Evolutionary conservation across 1,284 basidiomycete genomes (phyloP).

Genomic region (Leccinum griseonigrum): DNA sequence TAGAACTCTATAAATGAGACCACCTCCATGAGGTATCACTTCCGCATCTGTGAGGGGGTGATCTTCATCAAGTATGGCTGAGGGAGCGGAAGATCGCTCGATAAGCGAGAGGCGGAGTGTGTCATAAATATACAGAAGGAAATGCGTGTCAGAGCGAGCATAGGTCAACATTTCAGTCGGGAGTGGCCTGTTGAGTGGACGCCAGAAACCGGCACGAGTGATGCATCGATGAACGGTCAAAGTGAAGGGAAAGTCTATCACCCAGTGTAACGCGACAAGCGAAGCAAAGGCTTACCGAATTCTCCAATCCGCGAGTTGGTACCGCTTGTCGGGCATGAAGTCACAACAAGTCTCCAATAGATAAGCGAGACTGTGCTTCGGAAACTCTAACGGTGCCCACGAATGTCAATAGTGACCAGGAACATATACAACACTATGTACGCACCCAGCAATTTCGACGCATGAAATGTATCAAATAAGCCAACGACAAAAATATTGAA

Average conservation of each 20-base stretch:
- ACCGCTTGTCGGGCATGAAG: conserved; percentile 93
- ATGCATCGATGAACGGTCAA: neutral
- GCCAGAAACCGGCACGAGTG: neutral
- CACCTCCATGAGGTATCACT: conserved; percentile 23
- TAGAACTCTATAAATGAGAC: conserved; percentile 57
- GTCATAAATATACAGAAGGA: conserved; percentile 91
- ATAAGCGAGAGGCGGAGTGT: conserved; percentile 86
- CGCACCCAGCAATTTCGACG: conserved; percentile 80
- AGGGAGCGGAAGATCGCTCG: conserved; percentile 48
- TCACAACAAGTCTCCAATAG: conserved; percentile 90
- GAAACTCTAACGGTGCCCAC: conserved; percentile 55
- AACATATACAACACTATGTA: neutral
- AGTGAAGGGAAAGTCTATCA: neutral
- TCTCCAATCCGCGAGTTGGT: conserved; percentile 96
- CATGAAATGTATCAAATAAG: conserved; percentile 96
- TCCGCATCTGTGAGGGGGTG: conserved; percentile 11
- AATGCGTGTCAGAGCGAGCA: conserved; percentile 95
- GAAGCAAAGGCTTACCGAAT: conserved; percentile 58
- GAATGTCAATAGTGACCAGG: conserved; percentile 2
- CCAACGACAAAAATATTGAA: conserved; percentile 94
- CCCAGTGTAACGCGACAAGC: neutral
- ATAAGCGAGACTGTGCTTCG: conserved; percentile 79
- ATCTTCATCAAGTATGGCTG: conserved; percentile 28
- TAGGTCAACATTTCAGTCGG: conserved; percentile 89
- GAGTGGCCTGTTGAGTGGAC: conserved; percentile 57